Base-by-base conservation (phyloP, 2,329 filamentous ascomycete species). In the Colletotrichum karsti region DNA sequence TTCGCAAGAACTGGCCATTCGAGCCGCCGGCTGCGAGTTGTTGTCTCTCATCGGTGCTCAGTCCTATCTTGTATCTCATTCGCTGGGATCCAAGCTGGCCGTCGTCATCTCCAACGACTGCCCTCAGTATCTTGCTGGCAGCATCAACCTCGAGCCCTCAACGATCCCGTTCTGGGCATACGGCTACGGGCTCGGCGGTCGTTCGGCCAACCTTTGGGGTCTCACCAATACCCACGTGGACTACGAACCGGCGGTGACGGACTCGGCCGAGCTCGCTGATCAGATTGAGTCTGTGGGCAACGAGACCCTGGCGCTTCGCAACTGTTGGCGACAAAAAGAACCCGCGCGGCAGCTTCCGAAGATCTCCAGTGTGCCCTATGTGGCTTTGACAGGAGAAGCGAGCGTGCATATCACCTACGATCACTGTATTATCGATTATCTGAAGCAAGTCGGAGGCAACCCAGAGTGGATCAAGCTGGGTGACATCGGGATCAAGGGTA, bases 371-470 rank as follows among this genome's bases (percentile, higher is more conserved):
- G 78, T 87, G 8, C 84, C 83, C 0, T 79, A 83, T 6, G 74
- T 88, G 13, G 74, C 86, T 15, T 74, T 85, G 22, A 86, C 83
- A 0, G 77, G 78, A 12, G 83, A 87, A 71, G 83, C 85, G 8
- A 83, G 81, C 28, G 86, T 82, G 51, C 85, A 88, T 75, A 78
- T 80, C 13, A 77, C 79, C 20, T 88, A 87, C 71, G 86, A 88
- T 66, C 81, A 86, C 71, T 87, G 84, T 70, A 86, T 83, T 2
- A 81, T 85, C n/a, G 73, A 76, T 39, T 88, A 82, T 70, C 71
- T 88, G 68, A 70, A 76, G 69, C 85, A 88, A 73, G 84, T 79
- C 12, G 84, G 84, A 2, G 81, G 81, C 4, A 73, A 74, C 4
- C 79, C 80, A 2, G 80, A 84, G 59, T 80, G 80, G 74, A 74